These are phyloP conservation scores for Hymenotorrendiella dingleyae DNA, from an alignment of 2,329 filamentous ascomycete species.

Conservation along the genomic window DNA sequence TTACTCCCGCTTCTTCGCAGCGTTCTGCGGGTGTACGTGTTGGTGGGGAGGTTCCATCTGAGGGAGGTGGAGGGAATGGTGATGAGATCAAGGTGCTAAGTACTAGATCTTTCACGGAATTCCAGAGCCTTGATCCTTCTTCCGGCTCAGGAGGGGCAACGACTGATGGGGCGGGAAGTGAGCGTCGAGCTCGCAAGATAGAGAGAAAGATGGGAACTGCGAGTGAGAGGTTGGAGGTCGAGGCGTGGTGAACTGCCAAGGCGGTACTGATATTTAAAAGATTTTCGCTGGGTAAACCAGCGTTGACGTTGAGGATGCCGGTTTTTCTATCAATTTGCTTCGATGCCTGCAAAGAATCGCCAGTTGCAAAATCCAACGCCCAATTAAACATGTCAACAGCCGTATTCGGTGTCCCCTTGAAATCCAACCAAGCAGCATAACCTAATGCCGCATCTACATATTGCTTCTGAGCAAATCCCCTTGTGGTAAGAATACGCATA, in stretches of 20 bases:
- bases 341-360: slow-evolving; percentile 40
- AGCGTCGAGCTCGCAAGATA: slow-evolving; percentile 71
- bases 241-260: slow-evolving; percentile 72
- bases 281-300: slow-evolving; percentile 61
- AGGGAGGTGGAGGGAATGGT: slow-evolving; percentile 63
- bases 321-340: slow-evolving; percentile 54
- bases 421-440: slow-evolving; percentile 81
- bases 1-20: slow-evolving; percentile 81
- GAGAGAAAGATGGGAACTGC: slow-evolving; percentile 84
- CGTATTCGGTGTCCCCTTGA: slow-evolving; percentile 59
- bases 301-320: slow-evolving; percentile 55
- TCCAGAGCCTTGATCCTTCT: slow-evolving; percentile 16
- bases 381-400: slow-evolving; percentile 69
- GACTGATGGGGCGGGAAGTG: slow-evolving; percentile 37
- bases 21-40: slow-evolving; percentile 57
- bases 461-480: slow-evolving; percentile 73
- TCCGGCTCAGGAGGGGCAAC: slow-evolving; percentile 15
- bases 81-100: slow-evolving; percentile 41
- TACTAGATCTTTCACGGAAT: slow-evolving; percentile 26
- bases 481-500: slow-evolving; percentile 72
- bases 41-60: slow-evolving; percentile 64
- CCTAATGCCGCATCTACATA: slow-evolving; percentile 74
- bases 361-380: slow-evolving; percentile 68
- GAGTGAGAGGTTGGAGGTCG: slow-evolving; percentile 55
- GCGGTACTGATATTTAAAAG: slow-evolving; percentile 70